Percentiles rank a stretch among this genome's conserved stretches.
phyloP scores from a whole-genome alignment of 2,329 filamentous ascomycete genomes.

The Sporothrix variecibatus region DNA sequence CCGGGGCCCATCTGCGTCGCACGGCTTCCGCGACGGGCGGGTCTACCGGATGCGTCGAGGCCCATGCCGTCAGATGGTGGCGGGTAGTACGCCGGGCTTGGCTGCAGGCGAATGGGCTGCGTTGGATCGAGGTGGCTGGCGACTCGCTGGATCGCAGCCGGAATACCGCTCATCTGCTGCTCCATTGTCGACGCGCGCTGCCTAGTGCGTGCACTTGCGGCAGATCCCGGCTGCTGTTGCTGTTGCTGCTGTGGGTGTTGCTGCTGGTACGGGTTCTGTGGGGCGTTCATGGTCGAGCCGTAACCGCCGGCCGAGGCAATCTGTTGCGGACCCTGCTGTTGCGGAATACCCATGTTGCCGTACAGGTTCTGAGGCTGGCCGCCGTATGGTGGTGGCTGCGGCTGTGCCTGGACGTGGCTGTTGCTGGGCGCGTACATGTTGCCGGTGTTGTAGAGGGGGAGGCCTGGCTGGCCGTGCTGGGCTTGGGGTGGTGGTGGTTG shows the following conservation, averaged over 20 bases:
- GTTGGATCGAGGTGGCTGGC: slow-evolving; percentile 95
- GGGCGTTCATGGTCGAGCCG: slow-evolving; percentile 36
- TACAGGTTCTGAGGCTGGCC: slow-evolving; percentile 71
- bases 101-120: slow-evolving; percentile 89
- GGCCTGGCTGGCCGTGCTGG: slow-evolving; percentile 35
- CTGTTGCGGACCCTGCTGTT: slow-evolving; percentile 62
- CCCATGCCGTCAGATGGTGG: slow-evolving; percentile 81
- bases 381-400: slow-evolving; percentile 59
- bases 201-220: slow-evolving; percentile 66
- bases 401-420: slow-evolving; percentile 63
- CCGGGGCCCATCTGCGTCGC: slow-evolving; percentile 60
- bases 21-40: slow-evolving; percentile 75
- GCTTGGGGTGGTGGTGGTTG: slow-evolving; percentile 35
- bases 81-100: slow-evolving; percentile 95
- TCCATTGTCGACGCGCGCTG: slow-evolving; percentile 97
- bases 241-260: slow-evolving; percentile 61
- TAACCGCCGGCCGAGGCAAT: slow-evolving; percentile 65
- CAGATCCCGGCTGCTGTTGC: slow-evolving; percentile 71
- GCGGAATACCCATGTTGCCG: slow-evolving; percentile 69
- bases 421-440: slow-evolving; percentile 68
- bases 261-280: slow-evolving; percentile 55
- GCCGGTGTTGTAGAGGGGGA: slow-evolving; percentile 71
- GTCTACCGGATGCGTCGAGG: slow-evolving; percentile 57
- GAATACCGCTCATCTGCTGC: slow-evolving; percentile 89
- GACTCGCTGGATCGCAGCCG: slow-evolving; percentile 87